Conservation (phyloP, 495 filamentous ascomycete species). For the Podospora pseudocomata region DNA sequence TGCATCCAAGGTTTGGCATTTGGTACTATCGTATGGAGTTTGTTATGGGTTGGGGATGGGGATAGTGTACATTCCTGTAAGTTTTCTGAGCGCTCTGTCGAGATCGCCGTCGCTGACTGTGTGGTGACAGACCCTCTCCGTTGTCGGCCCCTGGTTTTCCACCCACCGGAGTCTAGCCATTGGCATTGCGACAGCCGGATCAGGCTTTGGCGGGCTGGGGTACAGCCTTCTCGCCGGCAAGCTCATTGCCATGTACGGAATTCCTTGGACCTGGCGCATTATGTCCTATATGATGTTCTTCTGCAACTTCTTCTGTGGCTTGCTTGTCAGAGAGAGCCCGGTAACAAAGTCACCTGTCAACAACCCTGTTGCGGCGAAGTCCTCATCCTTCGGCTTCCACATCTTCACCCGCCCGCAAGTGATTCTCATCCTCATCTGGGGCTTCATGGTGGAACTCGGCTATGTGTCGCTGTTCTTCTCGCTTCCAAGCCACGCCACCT, state of each 20-base stretch:
- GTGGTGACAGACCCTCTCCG: slow-evolving; percentile 42
- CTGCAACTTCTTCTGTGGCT: slow-evolving; percentile 50
- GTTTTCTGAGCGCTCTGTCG: background rate
- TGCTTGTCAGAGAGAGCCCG: slow-evolving; percentile 52
- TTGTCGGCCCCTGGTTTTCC: slow-evolving; percentile 70
- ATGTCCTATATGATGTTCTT: slow-evolving; percentile 50
- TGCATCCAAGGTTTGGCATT: slow-evolving; percentile 58
- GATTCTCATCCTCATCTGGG: slow-evolving; percentile 58
- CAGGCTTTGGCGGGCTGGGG: slow-evolving; percentile 62
- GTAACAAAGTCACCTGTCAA: slow-evolving; percentile 45
- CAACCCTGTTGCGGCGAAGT: slow-evolving; percentile 35
- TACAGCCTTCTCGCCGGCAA: slow-evolving; percentile 48
- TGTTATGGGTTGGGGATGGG: slow-evolving; percentile 71
- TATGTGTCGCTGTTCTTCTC: slow-evolving; percentile 64
- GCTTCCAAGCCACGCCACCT: slow-evolving; percentile 59
- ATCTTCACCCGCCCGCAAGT: background rate
- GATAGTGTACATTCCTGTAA: slow-evolving; percentile 59
- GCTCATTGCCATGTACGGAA: slow-evolving; percentile 52
- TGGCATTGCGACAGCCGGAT: slow-evolving; percentile 62
- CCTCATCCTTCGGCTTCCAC: slow-evolving; percentile 1
- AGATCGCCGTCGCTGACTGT: background rate
- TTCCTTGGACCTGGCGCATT: slow-evolving; percentile 59
- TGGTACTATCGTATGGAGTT: slow-evolving; percentile 67
- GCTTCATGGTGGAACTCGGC: slow-evolving; percentile 64
- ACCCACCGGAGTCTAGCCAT: slow-evolving; percentile 60